Conservation (phyloP, 2,329 filamentous ascomycete genomes). For the Fusarium sp. region DNA sequence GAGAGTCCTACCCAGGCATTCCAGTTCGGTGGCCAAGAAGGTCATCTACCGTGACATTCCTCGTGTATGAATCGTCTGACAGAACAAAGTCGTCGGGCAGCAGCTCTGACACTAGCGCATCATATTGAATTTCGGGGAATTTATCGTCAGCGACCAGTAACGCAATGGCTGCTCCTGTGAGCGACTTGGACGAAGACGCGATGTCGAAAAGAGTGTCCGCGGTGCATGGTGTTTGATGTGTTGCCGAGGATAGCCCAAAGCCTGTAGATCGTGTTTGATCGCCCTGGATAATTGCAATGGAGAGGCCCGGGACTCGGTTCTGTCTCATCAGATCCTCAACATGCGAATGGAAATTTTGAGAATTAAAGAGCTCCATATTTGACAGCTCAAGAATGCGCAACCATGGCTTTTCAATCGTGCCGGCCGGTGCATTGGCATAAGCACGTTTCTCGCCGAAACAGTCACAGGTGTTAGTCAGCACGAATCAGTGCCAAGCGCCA, state of each 20-base stretch:
- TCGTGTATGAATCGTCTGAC: conserved; percentile 1
- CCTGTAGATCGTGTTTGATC: not conserved
- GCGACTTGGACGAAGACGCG: conserved; percentile 19
- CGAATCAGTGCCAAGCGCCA: not conserved
- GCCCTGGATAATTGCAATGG: not conserved
- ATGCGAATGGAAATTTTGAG: not conserved
- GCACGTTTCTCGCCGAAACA: too few species aligned
- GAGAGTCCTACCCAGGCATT: conserved; percentile 1
- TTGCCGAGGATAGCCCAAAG: not conserved
- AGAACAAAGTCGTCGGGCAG: conserved; percentile 16
- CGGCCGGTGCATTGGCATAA: too few species aligned
- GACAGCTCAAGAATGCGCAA: too few species aligned
- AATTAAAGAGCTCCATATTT: conserved; percentile 1
- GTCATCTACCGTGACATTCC: conserved; percentile 6
- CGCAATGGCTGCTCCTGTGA: not conserved
- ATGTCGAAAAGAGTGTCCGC: conserved; percentile 23
- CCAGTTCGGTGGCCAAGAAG: conserved; percentile 18
- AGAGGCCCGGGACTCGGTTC: conserved; percentile 13
- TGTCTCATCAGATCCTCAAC: not conserved
- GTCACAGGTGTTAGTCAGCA: not conserved
- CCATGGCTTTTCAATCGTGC: too few species aligned
- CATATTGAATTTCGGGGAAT: not conserved
- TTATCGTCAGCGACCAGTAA: not conserved
- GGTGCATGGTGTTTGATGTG: not conserved
- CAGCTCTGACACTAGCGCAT: conserved; percentile 7